phyloP scores from a whole-genome alignment of 2,329 filamentous ascomycete genomes.

The Dactylonectria macrodidyma region DNA sequence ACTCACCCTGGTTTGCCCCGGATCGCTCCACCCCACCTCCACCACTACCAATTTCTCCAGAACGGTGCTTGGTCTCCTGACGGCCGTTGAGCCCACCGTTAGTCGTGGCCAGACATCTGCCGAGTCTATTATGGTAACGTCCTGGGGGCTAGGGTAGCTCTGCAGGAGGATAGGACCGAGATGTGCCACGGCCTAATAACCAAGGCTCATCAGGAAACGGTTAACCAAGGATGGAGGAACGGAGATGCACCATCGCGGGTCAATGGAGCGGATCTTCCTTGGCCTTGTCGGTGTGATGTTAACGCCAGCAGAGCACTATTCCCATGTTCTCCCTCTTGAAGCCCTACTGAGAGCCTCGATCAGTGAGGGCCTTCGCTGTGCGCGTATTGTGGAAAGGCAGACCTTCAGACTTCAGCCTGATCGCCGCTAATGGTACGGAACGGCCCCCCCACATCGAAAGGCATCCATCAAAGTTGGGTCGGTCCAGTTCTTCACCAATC shows the following conservation, averaged over 20 bases:
- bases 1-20: conserved; percentile 25
- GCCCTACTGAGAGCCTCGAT: conserved; percentile 7
- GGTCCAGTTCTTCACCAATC: neutral
- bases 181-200: conserved; percentile 9
- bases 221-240: conserved; percentile 20
- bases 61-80: conserved; percentile 8
- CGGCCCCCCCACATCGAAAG: conserved; percentile 6
- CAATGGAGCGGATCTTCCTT: conserved; percentile 30
- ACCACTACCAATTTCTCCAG: conserved; percentile 22
- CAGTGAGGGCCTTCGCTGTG: neutral
- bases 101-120: conserved; percentile 16
- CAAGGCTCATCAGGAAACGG: conserved; percentile 21
- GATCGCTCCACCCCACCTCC: conserved; percentile 13
- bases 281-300: conserved; percentile 37
- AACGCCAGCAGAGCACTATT: conserved; percentile 32
- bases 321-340: neutral
- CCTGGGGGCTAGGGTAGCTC: conserved; percentile 14
- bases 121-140: neutral
- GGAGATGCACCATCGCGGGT: conserved; percentile 25
- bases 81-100: neutral
- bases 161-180: conserved; percentile 18
- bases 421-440: neutral
- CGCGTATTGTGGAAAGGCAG: conserved; percentile 6
- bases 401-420: neutral
- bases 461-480: conserved; percentile 1